Evolutionary conservation across 2,329 filamentous ascomycete genomes (phyloP).

Genomic region (Fusarium avenaceum): DNA sequence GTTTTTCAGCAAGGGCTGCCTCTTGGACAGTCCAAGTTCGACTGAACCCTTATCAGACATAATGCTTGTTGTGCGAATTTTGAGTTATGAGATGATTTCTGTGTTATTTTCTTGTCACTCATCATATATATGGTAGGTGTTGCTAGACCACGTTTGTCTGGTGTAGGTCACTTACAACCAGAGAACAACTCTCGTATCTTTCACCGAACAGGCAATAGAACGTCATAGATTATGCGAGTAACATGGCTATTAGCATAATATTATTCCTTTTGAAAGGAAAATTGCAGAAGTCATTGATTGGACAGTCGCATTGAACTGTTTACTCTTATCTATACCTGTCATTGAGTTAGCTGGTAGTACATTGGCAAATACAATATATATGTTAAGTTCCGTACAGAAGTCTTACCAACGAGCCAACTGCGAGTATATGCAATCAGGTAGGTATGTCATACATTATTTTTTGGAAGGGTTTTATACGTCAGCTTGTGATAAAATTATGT

Average conservation of each 20-base stretch:
- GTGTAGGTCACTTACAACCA: constrained; percentile 6
- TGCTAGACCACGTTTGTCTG: constrained; percentile 13
- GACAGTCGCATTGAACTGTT: background rate
- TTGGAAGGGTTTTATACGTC: too few relatives aligned
- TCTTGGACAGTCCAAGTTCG: constrained; percentile 18
- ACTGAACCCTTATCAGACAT: constrained; percentile 33
- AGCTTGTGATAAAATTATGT: too few relatives aligned
- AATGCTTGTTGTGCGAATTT: background rate
- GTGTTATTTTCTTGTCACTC: background rate
- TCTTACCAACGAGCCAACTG: too few relatives aligned
- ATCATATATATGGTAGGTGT: background rate
- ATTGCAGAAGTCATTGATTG: background rate
- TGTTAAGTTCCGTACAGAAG: too few relatives aligned
- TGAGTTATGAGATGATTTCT: background rate
- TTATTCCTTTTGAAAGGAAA: background rate
- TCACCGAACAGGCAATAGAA: background rate
- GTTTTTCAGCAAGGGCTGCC: constrained; percentile 30
- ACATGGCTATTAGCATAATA: background rate
- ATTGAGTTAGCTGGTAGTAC: background rate
- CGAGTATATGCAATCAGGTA: too few relatives aligned
- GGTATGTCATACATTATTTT: too few relatives aligned
- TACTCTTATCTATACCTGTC: background rate
- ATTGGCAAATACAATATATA: background rate
- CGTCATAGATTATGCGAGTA: constrained; percentile 1
- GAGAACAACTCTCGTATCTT: background rate